Evolutionary conservation across 2,329 filamentous ascomycete genomes (phyloP), one percentile per base, ranked within the genome.

Genomic region (Shiraia bambusicola): DNA sequence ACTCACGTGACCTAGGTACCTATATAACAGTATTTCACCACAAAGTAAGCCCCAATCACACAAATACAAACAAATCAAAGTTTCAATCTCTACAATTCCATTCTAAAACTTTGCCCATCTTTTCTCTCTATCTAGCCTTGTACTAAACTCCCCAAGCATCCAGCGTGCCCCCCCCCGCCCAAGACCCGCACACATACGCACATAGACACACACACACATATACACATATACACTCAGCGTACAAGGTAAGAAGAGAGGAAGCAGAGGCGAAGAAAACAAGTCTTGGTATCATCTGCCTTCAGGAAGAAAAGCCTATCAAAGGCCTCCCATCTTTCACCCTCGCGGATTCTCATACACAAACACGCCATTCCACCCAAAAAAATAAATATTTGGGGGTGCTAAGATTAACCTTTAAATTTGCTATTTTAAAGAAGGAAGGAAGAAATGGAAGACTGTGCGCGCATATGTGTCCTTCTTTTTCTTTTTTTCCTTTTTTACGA

Each of bases 1-100:
- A 32, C 7, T 24, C 29, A 14, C 10, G 13, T 12, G 19, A 9
- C n/a, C 19, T 15, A 13, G 9, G 25, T 9, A 17, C 10, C 11
- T 14, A 11, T 16, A n/a, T n/a, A 30, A 26, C 28, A 25, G 15
- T 26, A 37, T 30, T n/a, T n/a, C n/a, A n/a, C n/a, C n/a, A n/a
- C n/a, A n/a, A n/a, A n/a, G n/a, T n/a, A n/a, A n/a, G n/a, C n/a
- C 40, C 37, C 27, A 30, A 24, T 33, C 10, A 7, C n/a, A 33
- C 9, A 22, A 12, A 14, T n/a, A 26, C 6, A 14, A 30, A 47
- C 34, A 10, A 28, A 1, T 3, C 2, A 50, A 51, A 49, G 41
- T 43, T 22, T 44, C 46, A 28, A 50, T 53, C 44, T 53, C 52
- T 54, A 52, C 54, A 49, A 60, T 64, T 59, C 45, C 55, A 54